Percentiles rank a stretch among this genome's conserved stretches.
phyloP scores from a whole-genome alignment of 2,329 filamentous ascomycete species.

The Penicillium sumatraense region DNA sequence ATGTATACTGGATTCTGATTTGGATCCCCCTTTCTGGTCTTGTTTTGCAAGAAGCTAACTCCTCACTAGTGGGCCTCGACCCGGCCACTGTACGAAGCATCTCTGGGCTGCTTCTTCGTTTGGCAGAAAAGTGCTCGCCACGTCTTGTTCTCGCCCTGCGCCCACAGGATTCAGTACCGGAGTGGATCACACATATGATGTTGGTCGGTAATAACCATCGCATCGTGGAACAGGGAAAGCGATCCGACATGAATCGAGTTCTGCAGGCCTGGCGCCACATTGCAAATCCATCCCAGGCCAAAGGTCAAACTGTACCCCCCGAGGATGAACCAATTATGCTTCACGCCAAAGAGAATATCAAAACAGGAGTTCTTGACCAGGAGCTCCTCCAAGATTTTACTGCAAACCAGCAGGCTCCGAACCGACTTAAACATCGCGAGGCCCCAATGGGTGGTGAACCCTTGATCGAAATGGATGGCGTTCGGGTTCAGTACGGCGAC shows the following conservation, averaged over 20 bases:
- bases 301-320: neutral
- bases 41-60: conserved; percentile 16
- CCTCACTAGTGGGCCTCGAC: conserved; percentile 76
- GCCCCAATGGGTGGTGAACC: conserved; percentile 62
- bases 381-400: conserved; percentile 32
- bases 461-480: conserved; percentile 85
- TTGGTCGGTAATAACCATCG: conserved; percentile 71
- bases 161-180: conserved; percentile 83
- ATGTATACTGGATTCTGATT: too few species aligned
- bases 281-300: neutral
- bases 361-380: conserved; percentile 28
- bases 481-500: conserved; percentile 77
- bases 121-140: conserved; percentile 70
- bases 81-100: conserved; percentile 76
- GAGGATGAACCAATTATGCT: neutral
- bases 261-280: conserved; percentile 37
- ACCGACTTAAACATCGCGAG: conserved; percentile 10
- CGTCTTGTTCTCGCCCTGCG: conserved; percentile 77
- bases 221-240: conserved; percentile 68
- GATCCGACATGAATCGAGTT: conserved; percentile 60
- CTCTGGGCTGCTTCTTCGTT: conserved; percentile 69
- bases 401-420: conserved; percentile 12
- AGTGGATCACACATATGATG: conserved; percentile 87
- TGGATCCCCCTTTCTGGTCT: conserved; percentile 4
- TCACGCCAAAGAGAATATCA: conserved; percentile 10